Evolutionary conservation across 768 basidiomycete genomes (phyloP).

Genomic region (Pisolithus microcarpus): DNA sequence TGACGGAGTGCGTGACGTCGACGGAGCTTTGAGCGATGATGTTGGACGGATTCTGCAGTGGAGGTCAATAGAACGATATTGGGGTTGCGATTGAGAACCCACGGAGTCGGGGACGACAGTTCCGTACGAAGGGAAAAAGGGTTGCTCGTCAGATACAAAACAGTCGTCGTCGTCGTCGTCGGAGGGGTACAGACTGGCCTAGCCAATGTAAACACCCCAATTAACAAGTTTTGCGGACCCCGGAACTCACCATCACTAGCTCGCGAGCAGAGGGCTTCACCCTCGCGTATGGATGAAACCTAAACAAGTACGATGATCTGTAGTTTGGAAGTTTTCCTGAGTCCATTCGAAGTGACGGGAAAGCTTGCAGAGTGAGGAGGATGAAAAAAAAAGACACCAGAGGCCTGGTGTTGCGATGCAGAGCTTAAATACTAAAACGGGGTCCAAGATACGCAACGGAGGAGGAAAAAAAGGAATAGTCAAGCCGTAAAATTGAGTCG

Average conservation of each 20-base stretch:
- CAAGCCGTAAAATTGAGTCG: background rate
- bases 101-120: background rate
- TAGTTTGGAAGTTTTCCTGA: slow-evolving; percentile 5
- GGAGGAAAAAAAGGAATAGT: background rate
- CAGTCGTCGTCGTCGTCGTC: background rate
- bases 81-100: background rate
- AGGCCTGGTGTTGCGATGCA: background rate
- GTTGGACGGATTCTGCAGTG: too few species aligned
- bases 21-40: too few species aligned
- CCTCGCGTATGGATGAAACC: slow-evolving; percentile 10
- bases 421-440: slow-evolving; percentile 1
- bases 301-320: slow-evolving; percentile 5
- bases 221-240: too few species aligned
- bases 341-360: background rate
- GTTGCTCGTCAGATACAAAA: background rate
- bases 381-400: background rate
- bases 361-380: background rate
- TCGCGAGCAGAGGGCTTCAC: slow-evolving; percentile 4
- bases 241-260: background rate
- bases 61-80: background rate
- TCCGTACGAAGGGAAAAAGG: background rate
- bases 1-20: too few species aligned
- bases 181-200: background rate
- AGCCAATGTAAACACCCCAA: too few species aligned
- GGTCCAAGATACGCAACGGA: background rate